Evolutionary conservation across 2,329 filamentous ascomycete genomes (phyloP).

Genomic region (Coniochaeta hoffmannii): DNA sequence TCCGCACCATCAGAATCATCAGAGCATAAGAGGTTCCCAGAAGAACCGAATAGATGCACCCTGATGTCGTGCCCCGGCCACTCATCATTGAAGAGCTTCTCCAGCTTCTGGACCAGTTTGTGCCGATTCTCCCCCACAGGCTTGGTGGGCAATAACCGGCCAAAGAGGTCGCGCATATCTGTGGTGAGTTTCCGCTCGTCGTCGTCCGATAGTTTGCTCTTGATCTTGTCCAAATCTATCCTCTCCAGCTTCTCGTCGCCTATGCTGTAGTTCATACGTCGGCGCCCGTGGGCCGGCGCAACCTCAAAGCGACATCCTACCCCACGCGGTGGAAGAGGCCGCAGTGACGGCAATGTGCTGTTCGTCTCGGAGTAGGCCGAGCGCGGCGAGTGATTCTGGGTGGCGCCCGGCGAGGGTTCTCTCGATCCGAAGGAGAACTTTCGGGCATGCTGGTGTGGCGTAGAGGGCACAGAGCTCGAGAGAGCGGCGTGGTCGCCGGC

Average conservation of each 20-base stretch:
- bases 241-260: slow-evolving; percentile 73
- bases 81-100: slow-evolving; percentile 78
- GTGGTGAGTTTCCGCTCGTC: slow-evolving; percentile 69
- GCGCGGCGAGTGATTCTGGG: slow-evolving; percentile 75
- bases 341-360: slow-evolving; percentile 60
- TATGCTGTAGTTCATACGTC: slow-evolving; percentile 86
- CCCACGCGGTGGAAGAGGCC: slow-evolving; percentile 51
- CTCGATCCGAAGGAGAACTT: slow-evolving; percentile 69
- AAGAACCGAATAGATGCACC: slow-evolving; percentile 95
- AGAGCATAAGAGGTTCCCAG: slow-evolving; percentile 88
- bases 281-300: slow-evolving; percentile 68
- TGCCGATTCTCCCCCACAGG: slow-evolving; percentile 70
- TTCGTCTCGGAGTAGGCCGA: slow-evolving; percentile 89
- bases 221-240: slow-evolving; percentile 62
- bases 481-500: slow-evolving; percentile 31
- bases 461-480: slow-evolving; percentile 88
- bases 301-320: slow-evolving; percentile 84
- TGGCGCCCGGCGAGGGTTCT: slow-evolving; percentile 70
- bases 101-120: slow-evolving; percentile 77
- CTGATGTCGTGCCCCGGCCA: slow-evolving; percentile 89
- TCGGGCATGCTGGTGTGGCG: slow-evolving; percentile 80
- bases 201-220: slow-evolving; percentile 61
- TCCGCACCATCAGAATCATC: slow-evolving; percentile 87
- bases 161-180: slow-evolving; percentile 81
- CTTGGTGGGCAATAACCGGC: slow-evolving; percentile 72